Conservation (phyloP, 129 eudicot species). For the Arctium minus region DNA sequence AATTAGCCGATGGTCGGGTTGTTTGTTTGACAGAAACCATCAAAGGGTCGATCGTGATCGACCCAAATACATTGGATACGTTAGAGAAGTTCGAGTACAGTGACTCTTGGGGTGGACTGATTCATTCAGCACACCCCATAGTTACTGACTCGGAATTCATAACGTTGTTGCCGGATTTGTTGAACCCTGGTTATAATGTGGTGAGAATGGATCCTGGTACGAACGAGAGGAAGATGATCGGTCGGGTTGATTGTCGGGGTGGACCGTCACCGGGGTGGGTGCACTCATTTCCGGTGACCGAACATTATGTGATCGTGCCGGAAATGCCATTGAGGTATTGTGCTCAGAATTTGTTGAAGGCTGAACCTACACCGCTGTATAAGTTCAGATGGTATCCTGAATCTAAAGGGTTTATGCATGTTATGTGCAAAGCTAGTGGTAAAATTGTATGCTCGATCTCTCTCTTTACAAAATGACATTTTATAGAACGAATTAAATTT, state of each 20-base stretch:
- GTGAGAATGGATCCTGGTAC: conserved; percentile 81
- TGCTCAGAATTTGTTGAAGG: conserved; percentile 72
- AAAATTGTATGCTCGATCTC: conserved; percentile 49
- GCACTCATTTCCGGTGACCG: conserved; percentile 95
- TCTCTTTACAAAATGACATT: neutral
- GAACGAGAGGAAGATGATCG: conserved; percentile 75
- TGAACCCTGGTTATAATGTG: conserved; percentile 77
- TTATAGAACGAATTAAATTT: no score
- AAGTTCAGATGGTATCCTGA: conserved; percentile 92
- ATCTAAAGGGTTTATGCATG: conserved; percentile 88
- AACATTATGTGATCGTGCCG: conserved; percentile 81
- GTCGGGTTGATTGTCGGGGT: conserved; percentile 78
- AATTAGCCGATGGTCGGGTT: conserved; percentile 78
- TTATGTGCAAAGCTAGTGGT: conserved; percentile 92
- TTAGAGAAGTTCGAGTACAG: conserved; percentile 74
- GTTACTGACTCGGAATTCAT: conserved; percentile 72
- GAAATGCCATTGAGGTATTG: conserved; percentile 97
- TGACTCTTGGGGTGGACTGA: conserved; percentile 62
- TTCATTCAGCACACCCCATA: conserved; percentile 96
- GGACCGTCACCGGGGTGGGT: conserved; percentile 97
- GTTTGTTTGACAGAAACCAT: conserved; percentile 89
- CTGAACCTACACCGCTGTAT: conserved; percentile 92
- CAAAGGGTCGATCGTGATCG: conserved; percentile 84
- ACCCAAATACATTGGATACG: conserved; percentile 80
- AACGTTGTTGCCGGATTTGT: conserved; percentile 75